Percentiles rank a stretch among this genome's conserved stretches.
phyloP scores from a whole-genome alignment of 2,329 filamentous ascomycete species.

The Penicillium sp. region DNA sequence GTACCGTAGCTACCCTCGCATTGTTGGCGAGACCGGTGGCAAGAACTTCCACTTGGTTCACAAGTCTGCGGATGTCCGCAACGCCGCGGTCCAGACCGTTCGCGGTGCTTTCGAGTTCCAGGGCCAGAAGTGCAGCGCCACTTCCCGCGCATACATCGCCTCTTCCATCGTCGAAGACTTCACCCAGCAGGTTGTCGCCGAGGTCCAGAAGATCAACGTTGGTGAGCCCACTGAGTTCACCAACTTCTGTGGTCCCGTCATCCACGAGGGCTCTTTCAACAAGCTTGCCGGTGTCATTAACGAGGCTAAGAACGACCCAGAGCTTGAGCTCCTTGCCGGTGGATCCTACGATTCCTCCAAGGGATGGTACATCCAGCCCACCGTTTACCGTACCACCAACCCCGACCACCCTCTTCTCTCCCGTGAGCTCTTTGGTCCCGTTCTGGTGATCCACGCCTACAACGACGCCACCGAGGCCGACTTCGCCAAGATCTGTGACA shows the following conservation, averaged over 20 bases:
- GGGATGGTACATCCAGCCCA: constrained; percentile 83
- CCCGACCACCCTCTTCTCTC: constrained; percentile 72
- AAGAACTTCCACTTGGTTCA: constrained; percentile 93
- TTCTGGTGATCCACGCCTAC: constrained; percentile 75
- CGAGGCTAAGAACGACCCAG: constrained; percentile 71
- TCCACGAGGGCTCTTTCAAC: constrained; percentile 78
- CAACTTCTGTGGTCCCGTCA: constrained; percentile 86
- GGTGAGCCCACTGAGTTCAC: constrained; percentile 69
- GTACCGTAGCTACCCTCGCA: constrained; percentile 82
- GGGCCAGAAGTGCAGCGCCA: constrained; percentile 88
- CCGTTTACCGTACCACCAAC: constrained; percentile 74
- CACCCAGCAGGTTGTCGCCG: constrained; percentile 64
- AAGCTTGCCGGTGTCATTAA: constrained; percentile 78
- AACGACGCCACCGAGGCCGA: constrained; percentile 63
- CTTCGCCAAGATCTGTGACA: constrained; percentile 61
- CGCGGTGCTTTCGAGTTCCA: constrained; percentile 89
- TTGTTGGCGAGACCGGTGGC: constrained; percentile 87
- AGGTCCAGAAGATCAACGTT: constrained; percentile 69
- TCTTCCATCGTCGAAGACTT: constrained; percentile 74
- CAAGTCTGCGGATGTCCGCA: constrained; percentile 72
- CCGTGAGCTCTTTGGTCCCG: constrained; percentile 80
- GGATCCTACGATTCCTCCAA: constrained; percentile 75
- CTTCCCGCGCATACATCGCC: constrained; percentile 76
- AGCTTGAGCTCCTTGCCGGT: constrained; percentile 72
- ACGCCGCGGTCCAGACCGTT: constrained; percentile 78